Conservation (phyloP, 2,329 filamentous ascomycete genomes). For the Knufia petricola region DNA sequence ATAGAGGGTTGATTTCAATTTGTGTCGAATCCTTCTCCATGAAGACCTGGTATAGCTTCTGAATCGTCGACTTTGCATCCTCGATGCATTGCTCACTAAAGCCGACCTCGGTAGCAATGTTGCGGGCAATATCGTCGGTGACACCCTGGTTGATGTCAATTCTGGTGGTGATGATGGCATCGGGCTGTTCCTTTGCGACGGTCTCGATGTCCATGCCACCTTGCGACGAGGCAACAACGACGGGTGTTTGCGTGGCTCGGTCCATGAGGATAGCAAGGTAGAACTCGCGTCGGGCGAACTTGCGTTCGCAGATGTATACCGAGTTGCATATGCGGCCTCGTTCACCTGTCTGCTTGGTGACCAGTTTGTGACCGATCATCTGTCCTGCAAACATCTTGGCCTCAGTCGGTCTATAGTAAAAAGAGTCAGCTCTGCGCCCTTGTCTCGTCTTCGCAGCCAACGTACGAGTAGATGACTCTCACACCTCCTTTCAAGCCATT, state of each 20-base stretch:
- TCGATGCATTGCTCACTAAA: conserved; percentile 98
- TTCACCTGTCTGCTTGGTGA: conserved; percentile 98
- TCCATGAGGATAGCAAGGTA: conserved; percentile 99
- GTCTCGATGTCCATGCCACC: conserved; percentile 99
- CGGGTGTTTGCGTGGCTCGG: conserved; percentile 76
- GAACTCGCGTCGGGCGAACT: conserved; percentile 97
- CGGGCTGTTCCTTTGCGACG: conserved; percentile 94
- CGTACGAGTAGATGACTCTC: conserved; percentile 90
- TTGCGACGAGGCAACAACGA: conserved; percentile 96
- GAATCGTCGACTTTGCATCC: conserved; percentile 89
- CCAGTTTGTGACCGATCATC: conserved; percentile 99
- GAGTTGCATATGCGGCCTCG: conserved; percentile 87
- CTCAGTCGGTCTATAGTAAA: conserved; percentile 56
- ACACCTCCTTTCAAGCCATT: conserved; percentile 99
- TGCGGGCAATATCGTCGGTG: conserved; percentile 85
- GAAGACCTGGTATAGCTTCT: conserved; percentile 99
- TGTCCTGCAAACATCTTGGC: conserved; percentile 97
- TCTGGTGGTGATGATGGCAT: conserved; percentile 87
- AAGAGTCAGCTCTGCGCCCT: conserved; percentile 11
- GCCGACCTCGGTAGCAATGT: conserved; percentile 82
- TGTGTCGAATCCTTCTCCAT: conserved; percentile 96
- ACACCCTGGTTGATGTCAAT: conserved; percentile 92
- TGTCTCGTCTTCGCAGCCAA: conserved; percentile 10
- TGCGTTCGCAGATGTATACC: conserved; percentile 99
- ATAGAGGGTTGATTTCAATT: conserved; percentile 99